A percentile compares a stretch with the other conserved stretches of the same genome.
These are phyloP conservation scores for Coniophora puteana DNA, from an alignment of 1,284 basidiomycete genomes.

Conservation along the genomic window DNA sequence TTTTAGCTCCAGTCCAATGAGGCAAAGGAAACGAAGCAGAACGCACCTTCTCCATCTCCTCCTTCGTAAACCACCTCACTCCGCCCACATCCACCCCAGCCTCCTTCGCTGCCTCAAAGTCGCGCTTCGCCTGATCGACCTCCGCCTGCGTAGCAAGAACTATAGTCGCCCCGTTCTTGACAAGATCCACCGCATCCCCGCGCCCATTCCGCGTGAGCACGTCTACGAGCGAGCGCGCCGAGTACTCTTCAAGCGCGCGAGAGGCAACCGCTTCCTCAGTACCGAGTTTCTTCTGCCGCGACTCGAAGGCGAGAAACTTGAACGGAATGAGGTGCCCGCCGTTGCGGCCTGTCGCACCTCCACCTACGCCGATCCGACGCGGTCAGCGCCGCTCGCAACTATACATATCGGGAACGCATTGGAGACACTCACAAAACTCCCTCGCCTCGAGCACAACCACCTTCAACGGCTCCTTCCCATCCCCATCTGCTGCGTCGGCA, in stretches of 20 bases:
- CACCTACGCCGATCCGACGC: not conserved
- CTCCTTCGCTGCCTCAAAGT: constrained; percentile 50
- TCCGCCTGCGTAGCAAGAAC: constrained; percentile 50
- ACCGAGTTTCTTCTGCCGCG: constrained; percentile 38
- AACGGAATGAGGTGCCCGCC: constrained; percentile 71
- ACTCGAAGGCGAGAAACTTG: constrained; percentile 43
- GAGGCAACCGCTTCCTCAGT: constrained; percentile 50
- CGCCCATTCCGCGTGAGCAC: constrained; percentile 46
- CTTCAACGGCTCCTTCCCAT: constrained; percentile 29
- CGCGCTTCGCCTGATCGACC: constrained; percentile 30
- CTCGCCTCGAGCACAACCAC: constrained; percentile 69
- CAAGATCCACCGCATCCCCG: constrained; percentile 55
- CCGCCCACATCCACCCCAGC: constrained; percentile 48
- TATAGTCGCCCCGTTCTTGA: constrained; percentile 52
- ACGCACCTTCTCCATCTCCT: constrained; percentile 46
- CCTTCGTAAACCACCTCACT: constrained; percentile 44
- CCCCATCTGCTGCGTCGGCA: constrained; percentile 5
- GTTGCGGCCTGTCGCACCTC: constrained; percentile 53
- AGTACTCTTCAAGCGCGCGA: constrained; percentile 57
- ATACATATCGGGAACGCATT: not conserved
- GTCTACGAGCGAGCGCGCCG: constrained; percentile 42
- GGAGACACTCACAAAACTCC: constrained; percentile 62
- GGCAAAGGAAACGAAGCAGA: not conserved
- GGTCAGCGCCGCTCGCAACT: constrained; percentile 67
- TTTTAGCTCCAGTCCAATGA: not conserved